Percentiles rank a stretch among this genome's conserved stretches.
phyloP scores from a whole-genome alignment of 257 asterid genomes.

The Solanum pinnatisectum region DNA sequence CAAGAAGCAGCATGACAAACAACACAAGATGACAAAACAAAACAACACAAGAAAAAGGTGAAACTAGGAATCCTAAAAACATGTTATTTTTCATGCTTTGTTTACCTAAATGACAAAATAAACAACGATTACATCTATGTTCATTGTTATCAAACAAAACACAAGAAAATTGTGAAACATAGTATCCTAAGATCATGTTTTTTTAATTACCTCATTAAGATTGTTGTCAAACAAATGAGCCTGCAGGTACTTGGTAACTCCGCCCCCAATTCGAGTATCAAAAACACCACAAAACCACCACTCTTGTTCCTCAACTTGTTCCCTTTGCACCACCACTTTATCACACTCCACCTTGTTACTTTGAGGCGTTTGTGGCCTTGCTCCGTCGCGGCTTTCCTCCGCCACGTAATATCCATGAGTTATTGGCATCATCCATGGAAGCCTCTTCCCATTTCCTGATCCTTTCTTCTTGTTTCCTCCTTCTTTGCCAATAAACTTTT shows the following conservation, averaged over 20 bases:
- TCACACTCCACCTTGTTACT: constrained; percentile 8
- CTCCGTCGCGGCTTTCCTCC: constrained; percentile 5
- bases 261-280: constrained; percentile 28
- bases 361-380: background rate
- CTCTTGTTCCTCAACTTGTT: constrained; percentile 28
- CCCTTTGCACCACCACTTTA: constrained; percentile 38
- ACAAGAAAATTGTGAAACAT: background rate
- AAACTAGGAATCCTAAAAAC: background rate
- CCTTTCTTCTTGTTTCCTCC: constrained; percentile 10
- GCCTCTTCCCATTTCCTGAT: constrained; percentile 10
- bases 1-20: background rate
- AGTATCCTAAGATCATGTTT: background rate
- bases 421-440: constrained; percentile 34
- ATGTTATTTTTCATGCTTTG: background rate
- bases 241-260: constrained; percentile 36
- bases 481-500: constrained; percentile 15
- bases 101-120: background rate
- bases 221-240: constrained; percentile 34
- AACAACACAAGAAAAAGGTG: background rate
- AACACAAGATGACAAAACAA: background rate
- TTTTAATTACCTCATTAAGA: constrained; percentile 24
- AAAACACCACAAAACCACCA: constrained; percentile 55
- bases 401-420: constrained; percentile 29
- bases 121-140: background rate
- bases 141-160: background rate